Conservation (phyloP, 305 asterid genomes). For the Andrographis paniculata region DNA sequence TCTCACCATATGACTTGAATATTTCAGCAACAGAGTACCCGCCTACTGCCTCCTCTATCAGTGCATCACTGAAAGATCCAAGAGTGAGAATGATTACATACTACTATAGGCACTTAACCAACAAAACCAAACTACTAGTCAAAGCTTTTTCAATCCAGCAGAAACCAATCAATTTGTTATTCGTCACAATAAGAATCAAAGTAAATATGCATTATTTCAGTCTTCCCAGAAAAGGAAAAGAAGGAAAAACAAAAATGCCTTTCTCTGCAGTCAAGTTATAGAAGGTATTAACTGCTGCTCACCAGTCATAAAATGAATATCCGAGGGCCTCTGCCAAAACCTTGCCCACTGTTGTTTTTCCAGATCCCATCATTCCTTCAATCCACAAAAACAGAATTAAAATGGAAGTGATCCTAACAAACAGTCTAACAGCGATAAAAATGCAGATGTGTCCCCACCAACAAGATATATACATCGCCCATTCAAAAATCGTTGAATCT, state of each 20-base stretch:
- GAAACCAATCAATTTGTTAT: too few relatives aligned
- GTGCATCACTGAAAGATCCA: conserved; percentile 47
- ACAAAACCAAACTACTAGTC: too few relatives aligned
- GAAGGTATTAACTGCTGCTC: conserved; percentile 16
- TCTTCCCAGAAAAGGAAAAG: too few relatives aligned
- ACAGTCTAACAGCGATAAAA: conserved; percentile 2
- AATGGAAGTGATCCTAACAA: conserved; percentile 6
- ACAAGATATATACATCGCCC: conserved; percentile 84
- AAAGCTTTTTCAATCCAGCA: too few relatives aligned
- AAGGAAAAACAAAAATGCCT: too few relatives aligned
- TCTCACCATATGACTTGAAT: conserved; percentile 66
- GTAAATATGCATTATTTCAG: too few relatives aligned
- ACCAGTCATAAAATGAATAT: conserved; percentile 88
- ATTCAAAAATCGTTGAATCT: conserved; percentile 49
- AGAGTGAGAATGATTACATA: background rate
- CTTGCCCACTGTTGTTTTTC: conserved; percentile 90
- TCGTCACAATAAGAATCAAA: too few relatives aligned
- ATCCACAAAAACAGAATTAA: conserved; percentile 11
- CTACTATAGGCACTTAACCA: too few relatives aligned
- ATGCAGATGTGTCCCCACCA: conserved; percentile 46
- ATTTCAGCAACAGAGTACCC: conserved; percentile 71
- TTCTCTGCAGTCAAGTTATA: background rate
- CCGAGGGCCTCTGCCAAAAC: conserved; percentile 71
- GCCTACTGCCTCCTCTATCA: conserved; percentile 75
- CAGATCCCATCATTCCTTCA: conserved; percentile 98